Conservation (phyloP, 306 rosid genomes). For the Heteromeles arbutifolia region DNA sequence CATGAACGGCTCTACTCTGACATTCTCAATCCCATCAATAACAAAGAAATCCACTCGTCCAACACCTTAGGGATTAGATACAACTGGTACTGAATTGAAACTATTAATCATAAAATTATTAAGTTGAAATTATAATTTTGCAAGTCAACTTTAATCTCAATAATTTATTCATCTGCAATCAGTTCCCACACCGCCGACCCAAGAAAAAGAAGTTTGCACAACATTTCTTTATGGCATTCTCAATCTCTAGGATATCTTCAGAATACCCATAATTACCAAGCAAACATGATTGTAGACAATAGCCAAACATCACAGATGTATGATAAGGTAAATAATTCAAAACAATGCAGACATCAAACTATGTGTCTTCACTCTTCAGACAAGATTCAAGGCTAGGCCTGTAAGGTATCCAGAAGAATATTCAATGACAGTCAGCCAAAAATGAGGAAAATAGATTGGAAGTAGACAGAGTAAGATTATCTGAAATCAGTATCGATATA, state of each 20-base stretch:
- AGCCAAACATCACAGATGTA: neutral
- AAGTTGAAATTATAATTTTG: neutral
- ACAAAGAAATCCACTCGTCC: neutral
- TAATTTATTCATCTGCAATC: neutral
- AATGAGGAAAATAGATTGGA: neutral
- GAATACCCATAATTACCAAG: neutral
- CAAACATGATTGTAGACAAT: neutral
- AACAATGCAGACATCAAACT: neutral
- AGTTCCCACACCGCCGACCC: neutral
- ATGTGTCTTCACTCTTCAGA: neutral
- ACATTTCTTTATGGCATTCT: neutral
- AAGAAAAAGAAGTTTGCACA: neutral
- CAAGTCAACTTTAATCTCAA: neutral
- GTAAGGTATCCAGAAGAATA: neutral
- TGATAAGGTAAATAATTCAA: neutral
- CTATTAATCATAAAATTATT: neutral
- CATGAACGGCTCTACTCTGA: neutral
- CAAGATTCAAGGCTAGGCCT: neutral
- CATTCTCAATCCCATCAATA: neutral
- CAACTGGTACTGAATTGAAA: neutral
- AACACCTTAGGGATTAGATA: neutral
- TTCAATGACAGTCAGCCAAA: neutral
- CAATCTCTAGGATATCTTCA: neutral
- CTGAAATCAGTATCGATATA: neutral
- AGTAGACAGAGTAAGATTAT: neutral